Conservation (phyloP, 2,329 filamentous ascomycete species). For the Byssothecium circinans region DNA sequence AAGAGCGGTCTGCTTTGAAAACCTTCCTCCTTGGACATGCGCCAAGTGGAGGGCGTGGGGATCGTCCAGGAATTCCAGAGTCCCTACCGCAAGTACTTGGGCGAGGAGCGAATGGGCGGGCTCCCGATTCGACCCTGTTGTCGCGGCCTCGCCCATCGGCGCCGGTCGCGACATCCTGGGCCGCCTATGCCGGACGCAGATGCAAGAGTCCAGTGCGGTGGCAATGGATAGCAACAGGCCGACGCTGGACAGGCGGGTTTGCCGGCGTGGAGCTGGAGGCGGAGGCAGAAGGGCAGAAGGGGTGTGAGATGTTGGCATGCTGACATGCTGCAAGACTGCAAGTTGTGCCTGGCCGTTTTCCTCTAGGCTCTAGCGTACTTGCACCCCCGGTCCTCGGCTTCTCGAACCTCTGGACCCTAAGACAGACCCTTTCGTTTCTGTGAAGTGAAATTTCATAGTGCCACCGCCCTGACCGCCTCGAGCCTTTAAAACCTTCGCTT, state of each 20-base stretch:
- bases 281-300: not conserved
- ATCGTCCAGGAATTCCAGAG: not conserved
- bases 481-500: conserved; percentile 7
- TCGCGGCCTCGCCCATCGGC: not conserved
- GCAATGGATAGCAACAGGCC: conserved; percentile 4
- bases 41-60: not conserved
- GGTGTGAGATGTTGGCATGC: not conserved
- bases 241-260: not conserved
- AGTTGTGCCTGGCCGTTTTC: conserved; percentile 4
- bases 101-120: not conserved
- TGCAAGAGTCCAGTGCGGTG: conserved; percentile 6
- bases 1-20: not conserved
- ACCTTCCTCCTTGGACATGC: not conserved
- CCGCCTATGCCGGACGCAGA: not conserved
- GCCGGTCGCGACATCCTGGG: not conserved
- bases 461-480: conserved; percentile 9
- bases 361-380: not conserved
- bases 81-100: too few species aligned
- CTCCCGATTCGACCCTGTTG: not conserved
- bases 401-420: conserved; percentile 2
- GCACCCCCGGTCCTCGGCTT: not conserved
- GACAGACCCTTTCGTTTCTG: not conserved
- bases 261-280: not conserved
- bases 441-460: not conserved
- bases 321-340: too few species aligned